Evolutionary conservation across 2,329 filamentous ascomycete species (phyloP).

Genomic region (Sordariomycetes sp.): DNA sequence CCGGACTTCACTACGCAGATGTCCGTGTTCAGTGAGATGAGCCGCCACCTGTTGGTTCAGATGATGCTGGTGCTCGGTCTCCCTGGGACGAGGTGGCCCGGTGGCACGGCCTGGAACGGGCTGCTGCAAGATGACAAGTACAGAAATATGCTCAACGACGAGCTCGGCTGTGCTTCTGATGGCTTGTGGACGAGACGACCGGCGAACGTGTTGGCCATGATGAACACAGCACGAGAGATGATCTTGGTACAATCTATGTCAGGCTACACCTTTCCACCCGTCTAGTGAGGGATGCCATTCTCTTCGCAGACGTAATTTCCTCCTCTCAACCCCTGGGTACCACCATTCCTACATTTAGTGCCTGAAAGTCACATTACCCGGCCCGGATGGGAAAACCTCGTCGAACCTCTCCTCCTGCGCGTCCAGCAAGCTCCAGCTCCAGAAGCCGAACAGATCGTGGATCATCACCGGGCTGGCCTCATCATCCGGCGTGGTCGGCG

Average conservation of each 20-base stretch:
- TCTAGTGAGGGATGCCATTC: too few relatives aligned
- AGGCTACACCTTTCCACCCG: too few relatives aligned
- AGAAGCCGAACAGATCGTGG: background rate
- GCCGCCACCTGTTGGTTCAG: conserved; percentile 14
- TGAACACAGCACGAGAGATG: too few relatives aligned
- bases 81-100: conserved; percentile 10
- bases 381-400: too few relatives aligned
- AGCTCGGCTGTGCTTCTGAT: conserved; percentile 10
- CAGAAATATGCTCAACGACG: conserved; percentile 13
- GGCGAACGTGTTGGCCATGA: too few relatives aligned
- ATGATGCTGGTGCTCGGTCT: conserved; percentile 16
- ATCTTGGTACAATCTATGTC: too few relatives aligned
- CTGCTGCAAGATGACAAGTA: conserved; percentile 10
- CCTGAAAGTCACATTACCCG: too few relatives aligned
- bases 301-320: too few relatives aligned
- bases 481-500: background rate
- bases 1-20: conserved; percentile 15
- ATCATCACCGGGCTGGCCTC: background rate
- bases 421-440: background rate
- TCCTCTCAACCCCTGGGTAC: too few relatives aligned
- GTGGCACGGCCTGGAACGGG: conserved; percentile 14
- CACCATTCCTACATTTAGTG: too few relatives aligned
- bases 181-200: background rate
- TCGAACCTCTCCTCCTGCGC: conserved; percentile 1
- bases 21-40: conserved; percentile 16